These are phyloP conservation scores for Leccinum obscurum DNA, from an alignment of 768 basidiomycete species.

Conservation along the genomic window DNA sequence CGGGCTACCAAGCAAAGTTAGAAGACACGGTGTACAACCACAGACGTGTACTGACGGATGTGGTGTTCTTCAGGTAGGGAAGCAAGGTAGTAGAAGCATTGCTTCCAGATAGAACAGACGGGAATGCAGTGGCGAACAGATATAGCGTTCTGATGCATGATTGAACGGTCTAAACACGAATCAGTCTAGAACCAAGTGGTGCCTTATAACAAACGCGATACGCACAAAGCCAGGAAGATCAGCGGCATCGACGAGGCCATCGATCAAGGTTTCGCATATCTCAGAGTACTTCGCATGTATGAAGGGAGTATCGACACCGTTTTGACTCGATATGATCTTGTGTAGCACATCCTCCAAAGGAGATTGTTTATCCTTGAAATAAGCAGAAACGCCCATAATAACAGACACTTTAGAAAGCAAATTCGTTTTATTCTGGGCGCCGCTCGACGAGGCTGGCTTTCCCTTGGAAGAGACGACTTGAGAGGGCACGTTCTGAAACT, in stretches of 20 bases:
- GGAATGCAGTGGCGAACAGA: conserved; percentile 79
- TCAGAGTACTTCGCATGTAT: no score
- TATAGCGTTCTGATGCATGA: conserved; percentile 86
- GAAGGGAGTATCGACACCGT: no score
- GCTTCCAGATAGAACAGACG: conserved; percentile 74
- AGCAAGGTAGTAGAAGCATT: conserved; percentile 78
- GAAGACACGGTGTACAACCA: conserved; percentile 1
- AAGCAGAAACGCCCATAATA: no score
- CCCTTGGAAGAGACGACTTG: conserved; percentile 40
- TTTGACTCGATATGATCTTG: no score
- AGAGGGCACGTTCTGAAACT: conserved; percentile 58
- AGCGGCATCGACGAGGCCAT: no score
- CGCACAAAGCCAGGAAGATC: conserved; percentile 22
- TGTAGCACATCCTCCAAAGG: no score
- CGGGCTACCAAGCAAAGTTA: conserved; percentile 47
- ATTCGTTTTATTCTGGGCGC: conserved; percentile 41
- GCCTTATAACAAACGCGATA: conserved; percentile 9
- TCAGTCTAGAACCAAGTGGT: no score
- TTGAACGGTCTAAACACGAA: conserved; percentile 59
- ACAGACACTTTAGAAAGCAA: no score
- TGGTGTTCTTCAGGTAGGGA: conserved; percentile 85
- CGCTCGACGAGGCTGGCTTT: conserved; percentile 30
- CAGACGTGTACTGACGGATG: conserved; percentile 52
- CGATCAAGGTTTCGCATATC: no score
- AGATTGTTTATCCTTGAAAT: no score